Conservation (phyloP, 345 rosid species). For the Clausena lansium region DNA sequence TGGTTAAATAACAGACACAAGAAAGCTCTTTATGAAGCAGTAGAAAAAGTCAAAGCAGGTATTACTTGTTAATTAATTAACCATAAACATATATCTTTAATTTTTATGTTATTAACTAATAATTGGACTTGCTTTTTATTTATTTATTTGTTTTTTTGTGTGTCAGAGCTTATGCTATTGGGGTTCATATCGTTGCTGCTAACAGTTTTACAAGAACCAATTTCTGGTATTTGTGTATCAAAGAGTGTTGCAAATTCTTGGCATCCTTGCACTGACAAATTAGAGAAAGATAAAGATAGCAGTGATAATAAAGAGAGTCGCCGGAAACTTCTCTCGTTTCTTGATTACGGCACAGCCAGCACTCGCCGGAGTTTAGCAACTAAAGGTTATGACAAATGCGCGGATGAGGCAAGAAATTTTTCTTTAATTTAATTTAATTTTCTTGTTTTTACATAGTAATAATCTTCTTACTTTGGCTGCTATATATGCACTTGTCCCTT, state of each 20-base stretch:
- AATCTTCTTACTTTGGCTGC: background rate
- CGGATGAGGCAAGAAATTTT: slow-evolving; percentile 28
- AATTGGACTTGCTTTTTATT: background rate
- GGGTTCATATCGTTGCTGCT: slow-evolving; percentile 75
- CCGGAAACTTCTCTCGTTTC: slow-evolving; percentile 46
- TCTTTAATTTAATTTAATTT: background rate
- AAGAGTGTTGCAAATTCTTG: slow-evolving; percentile 40
- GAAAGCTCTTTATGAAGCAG: slow-evolving; percentile 73
- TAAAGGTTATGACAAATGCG: slow-evolving; percentile 39
- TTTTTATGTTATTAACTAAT: background rate
- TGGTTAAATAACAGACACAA: slow-evolving; percentile 64
- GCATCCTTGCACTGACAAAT: slow-evolving; percentile 55
- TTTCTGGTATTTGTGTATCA: slow-evolving; percentile 60
- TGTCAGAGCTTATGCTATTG: slow-evolving; percentile 64
- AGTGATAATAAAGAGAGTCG: slow-evolving; percentile 7
- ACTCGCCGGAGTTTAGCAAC: slow-evolving; percentile 50
- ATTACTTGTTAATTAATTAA: background rate
- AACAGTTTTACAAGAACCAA: slow-evolving; percentile 35
- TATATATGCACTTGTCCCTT: background rate
- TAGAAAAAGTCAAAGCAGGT: slow-evolving; percentile 83
- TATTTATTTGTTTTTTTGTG: slow-evolving; percentile 6
- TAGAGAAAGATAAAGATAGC: background rate
- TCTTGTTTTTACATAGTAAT: background rate
- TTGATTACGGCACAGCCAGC: slow-evolving; percentile 18
- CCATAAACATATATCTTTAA: background rate